These are phyloP conservation scores for Solanum commersonii DNA, from an alignment of 257 asterid species.

Conservation along the genomic window DNA sequence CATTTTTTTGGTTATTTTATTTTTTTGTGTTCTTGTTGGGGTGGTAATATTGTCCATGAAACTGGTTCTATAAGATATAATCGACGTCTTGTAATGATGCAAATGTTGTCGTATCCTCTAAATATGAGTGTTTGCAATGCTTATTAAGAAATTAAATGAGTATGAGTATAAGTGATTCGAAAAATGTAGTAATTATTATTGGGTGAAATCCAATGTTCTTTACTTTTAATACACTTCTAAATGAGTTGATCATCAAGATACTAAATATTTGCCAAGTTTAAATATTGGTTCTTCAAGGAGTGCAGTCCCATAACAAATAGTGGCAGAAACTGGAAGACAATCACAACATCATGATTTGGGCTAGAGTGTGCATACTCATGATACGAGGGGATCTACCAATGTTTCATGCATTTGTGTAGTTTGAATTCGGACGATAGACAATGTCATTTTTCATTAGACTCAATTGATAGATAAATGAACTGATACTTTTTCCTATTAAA, in stretches of 20 bases:
- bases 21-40: neutral
- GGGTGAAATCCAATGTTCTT: neutral
- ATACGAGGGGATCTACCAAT: neutral
- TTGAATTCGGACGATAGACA: neutral
- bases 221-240: too few species aligned
- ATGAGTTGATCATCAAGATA: neutral
- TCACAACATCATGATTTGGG: neutral
- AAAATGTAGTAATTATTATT: neutral
- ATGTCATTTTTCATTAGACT: neutral
- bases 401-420: neutral
- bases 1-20: too few species aligned
- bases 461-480: neutral
- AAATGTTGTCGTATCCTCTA: neutral
- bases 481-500: neutral
- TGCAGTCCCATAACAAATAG: too few species aligned
- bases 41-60: neutral
- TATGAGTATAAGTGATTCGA: neutral
- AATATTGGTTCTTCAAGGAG: too few species aligned
- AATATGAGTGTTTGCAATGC: neutral
- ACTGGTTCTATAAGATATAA: neutral
- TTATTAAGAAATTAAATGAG: neutral
- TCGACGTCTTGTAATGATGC: neutral
- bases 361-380: neutral
- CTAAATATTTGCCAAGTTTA: neutral
- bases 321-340: neutral